phyloP scores from a whole-genome alignment of 345 rosid genomes.

The Excoecaria cochinchinensis region DNA sequence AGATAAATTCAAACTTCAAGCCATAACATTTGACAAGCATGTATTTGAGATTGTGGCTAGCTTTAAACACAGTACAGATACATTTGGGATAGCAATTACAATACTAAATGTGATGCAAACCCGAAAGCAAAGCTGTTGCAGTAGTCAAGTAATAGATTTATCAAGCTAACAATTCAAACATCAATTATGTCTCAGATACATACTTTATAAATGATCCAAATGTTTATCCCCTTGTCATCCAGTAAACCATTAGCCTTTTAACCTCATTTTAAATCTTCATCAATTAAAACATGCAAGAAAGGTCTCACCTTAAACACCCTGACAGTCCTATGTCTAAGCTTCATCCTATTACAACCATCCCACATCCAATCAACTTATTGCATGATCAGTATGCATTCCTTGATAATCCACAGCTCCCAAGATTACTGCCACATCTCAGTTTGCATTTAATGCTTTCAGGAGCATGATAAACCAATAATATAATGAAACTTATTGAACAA shows the following conservation, averaged over 20 bases:
- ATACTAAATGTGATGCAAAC: not conserved
- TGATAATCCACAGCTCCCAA: not conserved
- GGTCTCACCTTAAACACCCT: not conserved
- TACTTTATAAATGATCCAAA: too few species aligned
- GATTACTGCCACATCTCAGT: too few species aligned
- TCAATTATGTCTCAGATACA: too few species aligned
- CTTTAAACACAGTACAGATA: not conserved
- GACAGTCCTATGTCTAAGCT: not conserved
- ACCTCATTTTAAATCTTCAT: too few species aligned
- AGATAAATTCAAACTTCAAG: not conserved
- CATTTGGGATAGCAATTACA: not conserved
- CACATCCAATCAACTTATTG: not conserved
- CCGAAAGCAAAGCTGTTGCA: not conserved
- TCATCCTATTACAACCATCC: not conserved
- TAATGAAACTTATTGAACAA: too few species aligned
- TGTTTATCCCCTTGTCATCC: too few species aligned
- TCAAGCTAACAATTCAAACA: too few species aligned
- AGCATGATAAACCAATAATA: too few species aligned
- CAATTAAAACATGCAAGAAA: not conserved
- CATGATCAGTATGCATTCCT: not conserved
- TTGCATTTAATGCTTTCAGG: too few species aligned
- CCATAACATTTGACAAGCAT: not conserved
- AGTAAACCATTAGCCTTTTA: too few species aligned
- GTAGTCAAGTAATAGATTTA: too few species aligned
- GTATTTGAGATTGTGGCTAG: not conserved